A percentile compares a stretch with the other conserved stretches of the same genome.
Evolutionary conservation across 2,329 filamentous ascomycete species (phyloP).

Genomic region (Magnaporthales sp.): DNA sequence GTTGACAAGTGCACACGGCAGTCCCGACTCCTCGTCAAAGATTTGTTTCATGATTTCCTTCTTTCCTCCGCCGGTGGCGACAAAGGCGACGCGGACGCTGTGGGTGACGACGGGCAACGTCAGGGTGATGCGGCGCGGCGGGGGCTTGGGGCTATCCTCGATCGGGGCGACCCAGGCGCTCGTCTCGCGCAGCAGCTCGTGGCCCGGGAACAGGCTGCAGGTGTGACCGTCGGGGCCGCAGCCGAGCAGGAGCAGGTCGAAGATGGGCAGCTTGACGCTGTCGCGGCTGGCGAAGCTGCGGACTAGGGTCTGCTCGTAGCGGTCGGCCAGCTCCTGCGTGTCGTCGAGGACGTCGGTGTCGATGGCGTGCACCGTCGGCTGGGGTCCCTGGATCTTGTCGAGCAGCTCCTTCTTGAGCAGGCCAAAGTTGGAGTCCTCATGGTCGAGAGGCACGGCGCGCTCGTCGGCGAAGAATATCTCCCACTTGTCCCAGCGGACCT

Average conservation of each 20-base stretch:
- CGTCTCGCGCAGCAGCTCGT: constrained; percentile 75
- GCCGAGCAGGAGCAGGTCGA: constrained; percentile 87
- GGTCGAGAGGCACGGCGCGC: constrained; percentile 83
- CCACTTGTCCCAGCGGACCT: constrained; percentile 76
- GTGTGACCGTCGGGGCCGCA: constrained; percentile 96
- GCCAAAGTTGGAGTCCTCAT: constrained; percentile 89
- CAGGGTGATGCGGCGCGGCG: constrained; percentile 81
- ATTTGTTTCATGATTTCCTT: constrained; percentile 88
- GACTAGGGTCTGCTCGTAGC: constrained; percentile 86
- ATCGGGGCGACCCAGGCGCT: constrained; percentile 90
- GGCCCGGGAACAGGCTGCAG: constrained; percentile 89
- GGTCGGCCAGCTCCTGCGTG: constrained; percentile 83
- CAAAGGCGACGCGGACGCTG: constrained; percentile 78
- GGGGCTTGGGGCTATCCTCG: constrained; percentile 90
- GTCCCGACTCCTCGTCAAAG: constrained; percentile 71
- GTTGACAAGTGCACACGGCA: constrained; percentile 87
- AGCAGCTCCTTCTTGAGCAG: constrained; percentile 82
- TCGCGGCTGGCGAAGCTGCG: constrained; percentile 82
- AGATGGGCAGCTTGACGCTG: constrained; percentile 88
- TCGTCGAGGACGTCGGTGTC: constrained; percentile 59
- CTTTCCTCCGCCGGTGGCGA: constrained; percentile 84
- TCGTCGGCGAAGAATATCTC: constrained; percentile 99
- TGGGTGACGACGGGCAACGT: constrained; percentile 87
- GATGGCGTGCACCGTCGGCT: constrained; percentile 72
- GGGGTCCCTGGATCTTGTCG: constrained; percentile 66